These are phyloP conservation scores for Phytophthora agathidicida DNA, from an alignment of 352 stramenopile species.

Conservation along the genomic window DNA sequence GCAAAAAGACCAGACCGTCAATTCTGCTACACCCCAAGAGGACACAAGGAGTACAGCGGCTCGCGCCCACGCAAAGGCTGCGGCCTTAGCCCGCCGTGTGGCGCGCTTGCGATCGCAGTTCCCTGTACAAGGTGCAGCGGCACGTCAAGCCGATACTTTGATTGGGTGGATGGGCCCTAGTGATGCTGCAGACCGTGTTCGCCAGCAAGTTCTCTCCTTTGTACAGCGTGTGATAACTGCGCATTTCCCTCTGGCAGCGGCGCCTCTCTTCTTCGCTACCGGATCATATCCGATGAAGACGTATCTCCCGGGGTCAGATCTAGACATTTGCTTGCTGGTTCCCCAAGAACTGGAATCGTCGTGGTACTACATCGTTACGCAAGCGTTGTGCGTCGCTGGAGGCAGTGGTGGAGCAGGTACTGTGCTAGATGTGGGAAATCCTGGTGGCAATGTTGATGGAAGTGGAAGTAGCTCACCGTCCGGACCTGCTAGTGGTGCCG, in stretches of 20 bases:
- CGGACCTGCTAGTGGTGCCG: slow-evolving; percentile 8
- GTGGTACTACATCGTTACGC: slow-evolving; percentile 87
- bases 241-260: slow-evolving; percentile 48
- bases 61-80: slow-evolving; percentile 20
- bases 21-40: slow-evolving; percentile 5
- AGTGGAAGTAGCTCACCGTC: slow-evolving; percentile 27
- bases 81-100: slow-evolving; percentile 25
- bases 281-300: slow-evolving; percentile 92
- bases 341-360: slow-evolving; percentile 78
- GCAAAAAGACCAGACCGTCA: slow-evolving; percentile 22
- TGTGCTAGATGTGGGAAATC: slow-evolving; percentile 32
- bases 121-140: slow-evolving; percentile 34
- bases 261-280: slow-evolving; percentile 70
- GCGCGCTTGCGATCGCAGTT: slow-evolving; percentile 44
- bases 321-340: slow-evolving; percentile 86
- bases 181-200: slow-evolving; percentile 63
- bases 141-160: slow-evolving; percentile 47
- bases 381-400: slow-evolving; percentile 80
- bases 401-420: slow-evolving; percentile 37
- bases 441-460: slow-evolving; percentile 12
- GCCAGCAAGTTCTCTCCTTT: slow-evolving; percentile 69
- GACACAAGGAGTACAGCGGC: slow-evolving; percentile 7
- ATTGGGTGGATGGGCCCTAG: slow-evolving; percentile 74
- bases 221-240: slow-evolving; percentile 67
- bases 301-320: slow-evolving; percentile 87